These are phyloP conservation scores for Apophysomyces ossiformis DNA, from an alignment of 371 early-diverging fungal genomes.

Conservation along the genomic window DNA sequence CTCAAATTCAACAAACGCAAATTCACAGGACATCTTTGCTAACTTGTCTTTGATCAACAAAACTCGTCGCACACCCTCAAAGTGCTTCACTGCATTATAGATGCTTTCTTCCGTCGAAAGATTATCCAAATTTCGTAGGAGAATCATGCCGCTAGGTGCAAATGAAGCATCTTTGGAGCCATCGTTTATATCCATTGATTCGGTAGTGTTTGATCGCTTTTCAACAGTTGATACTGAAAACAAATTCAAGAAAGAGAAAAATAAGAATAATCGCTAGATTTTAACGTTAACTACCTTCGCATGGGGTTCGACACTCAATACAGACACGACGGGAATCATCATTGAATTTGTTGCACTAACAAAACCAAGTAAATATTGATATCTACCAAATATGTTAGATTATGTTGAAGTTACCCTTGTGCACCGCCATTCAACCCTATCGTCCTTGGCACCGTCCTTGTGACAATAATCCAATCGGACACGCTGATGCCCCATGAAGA, in stretches of 20 bases:
- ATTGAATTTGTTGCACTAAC: conserved; percentile 46
- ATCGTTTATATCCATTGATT: conserved; percentile 53
- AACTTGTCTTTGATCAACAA: conserved; percentile 59
- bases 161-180: conserved; percentile 54
- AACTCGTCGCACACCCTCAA: conserved; percentile 37
- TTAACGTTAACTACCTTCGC: conserved; percentile 25
- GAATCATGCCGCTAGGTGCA: conserved; percentile 40
- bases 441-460: conserved; percentile 41
- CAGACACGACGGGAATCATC: conserved; percentile 41
- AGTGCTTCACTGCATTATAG: conserved; percentile 27
- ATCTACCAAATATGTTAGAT: no score
- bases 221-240: conserved; percentile 29
- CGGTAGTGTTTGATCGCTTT: conserved; percentile 37
- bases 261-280: neutral
- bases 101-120: conserved; percentile 61
- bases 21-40: conserved; percentile 59
- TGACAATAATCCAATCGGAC: conserved; percentile 62
- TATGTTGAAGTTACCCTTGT: conserved; percentile 35
- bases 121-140: conserved; percentile 57
- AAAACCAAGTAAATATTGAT: no score
- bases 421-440: conserved; percentile 61
- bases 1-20: conserved; percentile 60
- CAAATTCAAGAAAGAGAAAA: neutral
- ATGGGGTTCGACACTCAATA: conserved; percentile 41
- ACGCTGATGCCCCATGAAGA: conserved; percentile 48